A percentile compares a stretch with the other conserved stretches of the same genome.
phyloP scores from a whole-genome alignment of 768 basidiomycete species.

The Termitomyces titanicus region DNA sequence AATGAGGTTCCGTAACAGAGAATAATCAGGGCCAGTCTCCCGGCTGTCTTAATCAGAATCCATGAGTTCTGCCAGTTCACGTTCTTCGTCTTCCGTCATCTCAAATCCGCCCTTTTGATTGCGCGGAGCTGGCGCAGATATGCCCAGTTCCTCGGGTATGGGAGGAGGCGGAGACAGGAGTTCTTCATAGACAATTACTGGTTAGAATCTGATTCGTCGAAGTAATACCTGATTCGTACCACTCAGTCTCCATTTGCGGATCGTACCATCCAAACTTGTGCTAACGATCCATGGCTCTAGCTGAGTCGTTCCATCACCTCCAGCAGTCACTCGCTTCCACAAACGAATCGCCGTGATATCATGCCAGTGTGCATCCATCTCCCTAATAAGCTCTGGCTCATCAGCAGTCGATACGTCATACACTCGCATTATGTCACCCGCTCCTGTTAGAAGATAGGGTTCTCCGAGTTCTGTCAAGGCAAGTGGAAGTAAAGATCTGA shows the following conservation, averaged over 20 bases:
- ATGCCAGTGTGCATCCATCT: conserved; percentile 87
- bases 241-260: conserved; percentile 80
- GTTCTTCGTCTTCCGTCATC: conserved; percentile 87
- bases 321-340: conserved; percentile 57
- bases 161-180: conserved; percentile 32
- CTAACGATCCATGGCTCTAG: conserved; percentile 82
- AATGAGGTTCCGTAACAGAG: neutral
- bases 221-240: conserved; percentile 32
- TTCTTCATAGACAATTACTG: conserved; percentile 24
- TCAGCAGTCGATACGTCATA: conserved; percentile 72
- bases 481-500: conserved; percentile 72
- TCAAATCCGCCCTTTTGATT: conserved; percentile 26
- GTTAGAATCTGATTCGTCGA: neutral
- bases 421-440: conserved; percentile 78
- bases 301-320: conserved; percentile 41
- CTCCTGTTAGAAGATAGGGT: conserved; percentile 76
- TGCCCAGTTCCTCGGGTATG: conserved; percentile 5
- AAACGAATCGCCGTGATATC: conserved; percentile 75
- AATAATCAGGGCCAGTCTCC: neutral
- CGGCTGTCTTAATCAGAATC: conserved; percentile 25
- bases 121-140: conserved; percentile 7
- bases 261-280: conserved; percentile 80
- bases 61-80: conserved; percentile 78
- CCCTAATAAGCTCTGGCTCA: conserved; percentile 66
- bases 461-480: conserved; percentile 58